phyloP scores from a whole-genome alignment of 2,329 filamentous ascomycete species.

The Hymenoscyphus repandus region DNA sequence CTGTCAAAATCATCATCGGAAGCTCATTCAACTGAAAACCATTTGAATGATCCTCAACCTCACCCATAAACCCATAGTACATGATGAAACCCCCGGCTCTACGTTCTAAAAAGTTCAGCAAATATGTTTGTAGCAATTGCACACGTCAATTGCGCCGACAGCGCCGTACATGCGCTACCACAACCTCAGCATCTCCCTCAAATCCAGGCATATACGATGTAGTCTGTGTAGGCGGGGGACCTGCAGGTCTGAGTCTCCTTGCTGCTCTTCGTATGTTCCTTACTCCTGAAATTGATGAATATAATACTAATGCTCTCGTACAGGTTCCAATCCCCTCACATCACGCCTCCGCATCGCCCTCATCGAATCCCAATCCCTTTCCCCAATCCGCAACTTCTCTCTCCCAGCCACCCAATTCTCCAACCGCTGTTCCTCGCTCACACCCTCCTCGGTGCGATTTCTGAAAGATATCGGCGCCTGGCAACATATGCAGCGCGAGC shows the following conservation, averaged over 20 bases:
- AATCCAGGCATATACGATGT: slow-evolving; percentile 31
- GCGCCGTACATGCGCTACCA: slow-evolving; percentile 21
- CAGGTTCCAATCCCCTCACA: slow-evolving; percentile 71
- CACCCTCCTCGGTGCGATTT: slow-evolving; percentile 79
- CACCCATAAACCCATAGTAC: slow-evolving; percentile 7
- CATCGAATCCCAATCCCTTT: slow-evolving; percentile 82
- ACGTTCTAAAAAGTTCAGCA: slow-evolving; percentile 12
- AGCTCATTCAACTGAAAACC: too few relatives aligned
- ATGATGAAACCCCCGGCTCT: slow-evolving; percentile 10
- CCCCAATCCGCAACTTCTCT: slow-evolving; percentile 60
- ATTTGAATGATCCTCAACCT: too few relatives aligned
- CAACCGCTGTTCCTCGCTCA: slow-evolving; percentile 93
- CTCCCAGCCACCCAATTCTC: slow-evolving; percentile 69
- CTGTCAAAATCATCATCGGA: too few relatives aligned
- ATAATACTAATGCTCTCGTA: not conserved
- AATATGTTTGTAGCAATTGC: slow-evolving; percentile 24
- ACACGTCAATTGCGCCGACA: slow-evolving; percentile 22
- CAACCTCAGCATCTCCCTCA: slow-evolving; percentile 3
- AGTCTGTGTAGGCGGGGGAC: slow-evolving; percentile 33
- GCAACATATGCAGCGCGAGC: slow-evolving; percentile 64
- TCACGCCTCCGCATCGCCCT: slow-evolving; percentile 77
- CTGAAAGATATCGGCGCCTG: slow-evolving; percentile 81
- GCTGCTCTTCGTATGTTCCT: slow-evolving; percentile 63
- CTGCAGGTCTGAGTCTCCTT: slow-evolving; percentile 71
- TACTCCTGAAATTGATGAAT: not conserved